Evolutionary conservation across 768 basidiomycete species (phyloP).

Genomic region (Lentinula aciculospora): DNA sequence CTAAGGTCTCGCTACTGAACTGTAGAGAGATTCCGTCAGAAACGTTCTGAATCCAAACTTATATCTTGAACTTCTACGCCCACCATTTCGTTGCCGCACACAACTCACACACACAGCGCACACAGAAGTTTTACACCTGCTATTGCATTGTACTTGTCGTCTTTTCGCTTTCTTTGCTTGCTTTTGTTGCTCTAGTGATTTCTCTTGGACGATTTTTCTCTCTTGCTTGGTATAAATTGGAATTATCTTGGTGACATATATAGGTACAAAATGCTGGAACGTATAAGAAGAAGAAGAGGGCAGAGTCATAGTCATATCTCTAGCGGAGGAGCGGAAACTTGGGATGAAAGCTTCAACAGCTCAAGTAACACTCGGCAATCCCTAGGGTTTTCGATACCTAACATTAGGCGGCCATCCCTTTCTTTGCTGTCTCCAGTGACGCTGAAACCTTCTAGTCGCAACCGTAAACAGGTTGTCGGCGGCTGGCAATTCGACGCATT

Average conservation of each 20-base stretch:
- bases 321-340: not conserved
- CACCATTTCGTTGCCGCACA: not conserved
- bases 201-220: not conserved
- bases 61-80: not conserved
- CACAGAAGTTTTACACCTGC: not conserved
- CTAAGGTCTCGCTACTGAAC: not conserved
- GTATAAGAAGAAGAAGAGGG: not conserved
- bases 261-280: not conserved
- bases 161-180: not conserved
- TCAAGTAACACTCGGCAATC: not conserved
- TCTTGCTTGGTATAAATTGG: not conserved
- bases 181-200: not conserved
- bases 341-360: not conserved
- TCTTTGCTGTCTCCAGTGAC: not conserved
- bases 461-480: not conserved
- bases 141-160: not conserved
- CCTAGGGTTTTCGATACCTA: not conserved
- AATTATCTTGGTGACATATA: not conserved
- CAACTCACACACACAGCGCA: not conserved
- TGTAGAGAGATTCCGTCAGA: not conserved
- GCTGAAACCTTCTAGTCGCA: not conserved
- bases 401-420: not conserved
- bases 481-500: slow-evolving; percentile 4
- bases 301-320: not conserved
- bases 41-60: not conserved